Percentiles rank a stretch among this genome's conserved stretches.
These are phyloP conservation scores for Aurantiochytrium sp. DNA, from an alignment of 108 stramenopile species.

Conservation along the genomic window DNA sequence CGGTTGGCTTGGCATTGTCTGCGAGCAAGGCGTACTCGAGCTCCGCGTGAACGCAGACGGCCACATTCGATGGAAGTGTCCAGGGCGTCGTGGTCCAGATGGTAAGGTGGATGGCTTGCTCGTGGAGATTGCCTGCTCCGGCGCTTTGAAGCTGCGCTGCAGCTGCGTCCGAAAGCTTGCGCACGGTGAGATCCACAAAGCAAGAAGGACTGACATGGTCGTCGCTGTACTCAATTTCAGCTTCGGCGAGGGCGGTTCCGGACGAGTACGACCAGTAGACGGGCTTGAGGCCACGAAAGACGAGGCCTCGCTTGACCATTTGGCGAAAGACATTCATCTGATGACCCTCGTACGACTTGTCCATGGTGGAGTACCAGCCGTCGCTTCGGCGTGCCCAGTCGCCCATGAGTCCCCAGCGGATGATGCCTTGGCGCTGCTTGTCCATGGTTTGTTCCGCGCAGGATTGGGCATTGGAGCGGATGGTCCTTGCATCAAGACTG, in stretches of 20 bases:
- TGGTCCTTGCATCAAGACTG: constrained; percentile 51
- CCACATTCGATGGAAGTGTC: constrained; percentile 93
- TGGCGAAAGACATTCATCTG: constrained; percentile 90
- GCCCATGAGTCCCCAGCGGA: constrained; percentile 88
- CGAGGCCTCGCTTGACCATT: constrained; percentile 88
- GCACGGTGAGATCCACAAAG: constrained; percentile 78
- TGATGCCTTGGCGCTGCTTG: constrained; percentile 72
- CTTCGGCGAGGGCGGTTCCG: constrained; percentile 91
- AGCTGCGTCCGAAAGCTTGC: constrained; percentile 22
- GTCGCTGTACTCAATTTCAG: constrained; percentile 94
- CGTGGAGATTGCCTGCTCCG: neutral
- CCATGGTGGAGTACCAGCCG: constrained; percentile 84
- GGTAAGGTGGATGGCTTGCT: constrained; percentile 64
- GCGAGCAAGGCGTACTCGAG: constrained; percentile 80
- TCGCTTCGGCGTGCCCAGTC: constrained; percentile 63
- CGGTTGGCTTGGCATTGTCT: constrained; percentile 56
- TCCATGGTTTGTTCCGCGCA: constrained; percentile 85
- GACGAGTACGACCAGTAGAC: constrained; percentile 96
- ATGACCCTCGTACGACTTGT: constrained; percentile 90
- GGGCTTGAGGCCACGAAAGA: constrained; percentile 91
- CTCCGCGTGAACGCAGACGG: constrained; percentile 82
- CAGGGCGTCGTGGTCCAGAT: constrained; percentile 99
- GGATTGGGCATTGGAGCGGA: constrained; percentile 74
- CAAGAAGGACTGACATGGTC: constrained; percentile 79
- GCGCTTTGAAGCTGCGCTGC: neutral